A percentile compares a stretch with the other conserved stretches of the same genome.
Conservation (phyloP, 768 basidiomycete genomes). For the Macrolepiota fuliginosa region DNA sequence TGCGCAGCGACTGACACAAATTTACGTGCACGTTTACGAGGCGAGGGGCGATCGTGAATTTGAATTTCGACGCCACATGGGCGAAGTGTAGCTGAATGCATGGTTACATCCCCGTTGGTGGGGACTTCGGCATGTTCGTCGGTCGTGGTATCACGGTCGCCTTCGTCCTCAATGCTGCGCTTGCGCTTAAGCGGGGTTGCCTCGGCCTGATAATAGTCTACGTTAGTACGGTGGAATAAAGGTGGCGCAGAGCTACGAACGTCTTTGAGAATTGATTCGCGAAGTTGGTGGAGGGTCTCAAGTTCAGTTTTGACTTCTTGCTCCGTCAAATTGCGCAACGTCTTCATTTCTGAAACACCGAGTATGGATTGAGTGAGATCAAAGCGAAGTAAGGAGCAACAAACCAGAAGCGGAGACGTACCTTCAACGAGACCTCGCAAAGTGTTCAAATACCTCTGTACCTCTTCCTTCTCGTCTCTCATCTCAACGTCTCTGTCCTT, state of each 20-base stretch:
- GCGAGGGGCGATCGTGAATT: conserved; percentile 24
- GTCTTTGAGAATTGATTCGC: conserved; percentile 18
- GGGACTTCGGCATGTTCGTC: background rate
- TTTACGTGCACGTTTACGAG: conserved; percentile 45
- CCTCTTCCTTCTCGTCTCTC: conserved; percentile 20
- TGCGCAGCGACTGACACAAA: conserved; percentile 45
- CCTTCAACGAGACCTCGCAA: conserved; percentile 41
- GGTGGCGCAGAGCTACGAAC: conserved; percentile 22
- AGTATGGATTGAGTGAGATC: background rate
- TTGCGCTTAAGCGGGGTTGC: conserved; percentile 49
- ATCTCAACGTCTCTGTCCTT: conserved; percentile 23
- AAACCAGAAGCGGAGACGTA: conserved; percentile 20
- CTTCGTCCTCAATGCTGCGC: conserved; percentile 27
- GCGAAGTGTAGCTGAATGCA: background rate
- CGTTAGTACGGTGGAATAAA: background rate
- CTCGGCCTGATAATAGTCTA: conserved; percentile 7
- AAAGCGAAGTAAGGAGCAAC: background rate
- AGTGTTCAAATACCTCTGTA: conserved; percentile 23
- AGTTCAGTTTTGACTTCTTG: conserved; percentile 46
- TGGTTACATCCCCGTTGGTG: background rate
- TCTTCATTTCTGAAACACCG: conserved; percentile 40
- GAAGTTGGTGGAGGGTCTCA: conserved; percentile 30
- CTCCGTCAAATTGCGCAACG: conserved; percentile 38
- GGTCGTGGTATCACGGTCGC: background rate
- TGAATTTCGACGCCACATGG: background rate